Conservation (phyloP, 768 basidiomycete genomes). For the Cyclocybe aegerita region DNA sequence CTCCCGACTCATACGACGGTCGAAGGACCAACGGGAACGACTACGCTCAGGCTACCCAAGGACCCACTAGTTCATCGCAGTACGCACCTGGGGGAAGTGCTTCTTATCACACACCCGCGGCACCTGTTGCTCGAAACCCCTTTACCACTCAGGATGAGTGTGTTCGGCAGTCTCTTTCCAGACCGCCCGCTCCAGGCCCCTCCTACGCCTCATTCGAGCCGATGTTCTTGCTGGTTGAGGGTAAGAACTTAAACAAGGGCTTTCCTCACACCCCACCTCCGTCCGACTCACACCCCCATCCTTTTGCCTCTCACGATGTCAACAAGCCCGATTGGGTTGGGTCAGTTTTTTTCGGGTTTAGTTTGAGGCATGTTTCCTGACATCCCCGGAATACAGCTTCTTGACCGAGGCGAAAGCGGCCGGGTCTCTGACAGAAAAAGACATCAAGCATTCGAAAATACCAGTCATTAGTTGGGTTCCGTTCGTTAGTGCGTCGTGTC, state of each 20-base stretch:
- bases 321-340: slow-evolving; percentile 49
- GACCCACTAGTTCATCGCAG: no score
- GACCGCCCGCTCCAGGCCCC: slow-evolving; percentile 14
- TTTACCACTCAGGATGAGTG: background rate
- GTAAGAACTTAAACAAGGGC: slow-evolving; percentile 36
- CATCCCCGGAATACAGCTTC: slow-evolving; percentile 29
- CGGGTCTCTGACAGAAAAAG: slow-evolving; percentile 30
- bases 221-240: slow-evolving; percentile 27
- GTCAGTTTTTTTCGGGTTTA: slow-evolving; percentile 18
- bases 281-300: slow-evolving; percentile 37
- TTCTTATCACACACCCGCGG: background rate
- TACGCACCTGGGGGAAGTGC: background rate
- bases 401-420: slow-evolving; percentile 33
- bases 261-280: slow-evolving; percentile 46
- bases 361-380: background rate
- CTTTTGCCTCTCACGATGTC: slow-evolving; percentile 51
- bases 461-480: slow-evolving; percentile 28
- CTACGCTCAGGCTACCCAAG: no score
- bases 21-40: no score
- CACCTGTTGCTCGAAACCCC: background rate
- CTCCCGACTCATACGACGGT: no score
- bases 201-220: slow-evolving; percentile 30
- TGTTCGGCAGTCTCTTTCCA: slow-evolving; percentile 15
- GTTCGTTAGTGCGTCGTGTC: slow-evolving; percentile 26
- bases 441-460: slow-evolving; percentile 26